Percentiles rank a stretch among this genome's conserved stretches.
These are phyloP conservation scores for Leptodermis oblonga DNA, from an alignment of 257 asterid species.

Conservation along the genomic window DNA sequence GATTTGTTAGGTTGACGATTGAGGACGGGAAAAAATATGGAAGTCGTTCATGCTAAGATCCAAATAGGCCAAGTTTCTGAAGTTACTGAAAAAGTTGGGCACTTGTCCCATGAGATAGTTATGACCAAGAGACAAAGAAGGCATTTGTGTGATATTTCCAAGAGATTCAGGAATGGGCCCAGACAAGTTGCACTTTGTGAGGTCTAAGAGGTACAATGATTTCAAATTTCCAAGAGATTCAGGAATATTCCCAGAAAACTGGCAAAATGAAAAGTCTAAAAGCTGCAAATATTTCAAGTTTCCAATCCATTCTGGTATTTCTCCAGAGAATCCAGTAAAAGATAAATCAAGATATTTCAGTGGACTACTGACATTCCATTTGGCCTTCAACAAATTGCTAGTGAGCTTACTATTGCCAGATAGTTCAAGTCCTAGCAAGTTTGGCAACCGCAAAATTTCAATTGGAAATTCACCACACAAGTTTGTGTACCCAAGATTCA, in stretches of 20 bases:
- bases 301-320: conserved; percentile 20
- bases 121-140: not conserved
- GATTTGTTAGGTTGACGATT: conserved; percentile 6
- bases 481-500: conserved; percentile 7
- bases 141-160: conserved; percentile 14
- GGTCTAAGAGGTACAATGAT: not conserved
- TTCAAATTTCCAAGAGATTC: conserved; percentile 23
- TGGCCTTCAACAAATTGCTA: conserved; percentile 3
- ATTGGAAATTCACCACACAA: conserved; percentile 18
- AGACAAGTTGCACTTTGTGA: conserved; percentile 11
- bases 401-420: conserved; percentile 9
- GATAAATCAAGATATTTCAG: conserved; percentile 18
- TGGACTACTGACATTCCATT: conserved; percentile 19
- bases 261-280: conserved; percentile 18
- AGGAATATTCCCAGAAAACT: conserved; percentile 23
- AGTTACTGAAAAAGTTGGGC: conserved; percentile 10
- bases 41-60: not conserved
- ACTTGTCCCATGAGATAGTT: conserved; percentile 15
- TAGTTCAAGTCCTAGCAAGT: conserved; percentile 13
- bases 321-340: conserved; percentile 1
- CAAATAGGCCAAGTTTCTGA: not conserved
- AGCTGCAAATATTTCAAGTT: conserved; percentile 1
- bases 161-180: conserved; percentile 18
- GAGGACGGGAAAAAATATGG: conserved; percentile 11
- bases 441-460: conserved; percentile 15